Base-by-base conservation (phyloP, 768 basidiomycete species). In the Lactarius tabidus region DNA sequence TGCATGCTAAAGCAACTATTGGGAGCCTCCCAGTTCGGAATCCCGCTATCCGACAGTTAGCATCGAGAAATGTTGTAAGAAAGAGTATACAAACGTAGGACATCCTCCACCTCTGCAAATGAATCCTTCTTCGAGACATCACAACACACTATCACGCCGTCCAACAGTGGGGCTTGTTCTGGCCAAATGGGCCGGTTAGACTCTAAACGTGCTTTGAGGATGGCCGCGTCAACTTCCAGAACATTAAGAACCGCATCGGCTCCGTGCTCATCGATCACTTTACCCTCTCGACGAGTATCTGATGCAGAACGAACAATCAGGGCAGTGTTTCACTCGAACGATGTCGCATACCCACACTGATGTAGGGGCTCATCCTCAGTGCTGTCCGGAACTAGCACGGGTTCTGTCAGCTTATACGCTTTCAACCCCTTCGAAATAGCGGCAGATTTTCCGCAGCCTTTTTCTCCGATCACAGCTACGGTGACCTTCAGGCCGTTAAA, bases 111-210 rank as follows among this genome's bases (percentile, higher is more conserved):
- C 18, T 85, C 86, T 18, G 74, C 74, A 70, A 91, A 88, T 26
- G 93, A 93, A 1, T 77, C 74, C 62, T 73, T 72, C 63, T 84
- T 79, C 1, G 85, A 83, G 12, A 87, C 83, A 75, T 95, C 91
- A 74, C 95, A 97, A 72, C 94, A 97, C 29, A 97, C 79, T 59
- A 97, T 82, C 17, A 89, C 84, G 0, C 89, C 96, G 67, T 94
- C 88, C 58, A 93, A 79, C 20, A 75, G 74, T 23, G 88, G 87
- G 28, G 85, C 77, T 6, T 77, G 78, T 33, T 81, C 78, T 8
- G 89, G 83, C 81, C 85, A 85, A 10, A 71, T 64, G 52, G 72
- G 71, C 41, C 72, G 64, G 60, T 72, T 71, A 45, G 73, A 70
- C 56, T 70, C 64, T 35, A 69, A 60, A 29, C 69, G 69, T 39